These are phyloP conservation scores for Eucalyptus microcorys DNA, from an alignment of 345 rosid species.

Conservation along the genomic window DNA sequence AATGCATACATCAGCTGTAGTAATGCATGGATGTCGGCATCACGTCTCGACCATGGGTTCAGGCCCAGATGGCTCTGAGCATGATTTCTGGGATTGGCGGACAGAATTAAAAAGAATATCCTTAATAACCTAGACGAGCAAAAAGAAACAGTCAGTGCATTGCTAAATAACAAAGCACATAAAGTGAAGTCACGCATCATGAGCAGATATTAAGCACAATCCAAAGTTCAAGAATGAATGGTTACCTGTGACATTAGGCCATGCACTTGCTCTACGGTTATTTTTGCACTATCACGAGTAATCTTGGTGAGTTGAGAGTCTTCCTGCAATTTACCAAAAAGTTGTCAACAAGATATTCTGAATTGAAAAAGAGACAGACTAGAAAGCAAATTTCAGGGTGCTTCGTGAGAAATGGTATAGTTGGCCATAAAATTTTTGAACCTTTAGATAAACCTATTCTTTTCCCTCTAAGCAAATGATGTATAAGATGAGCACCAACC, in stretches of 20 bases:
- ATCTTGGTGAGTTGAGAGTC: constrained; percentile 97
- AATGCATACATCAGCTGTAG: background rate
- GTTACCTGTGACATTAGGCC: constrained; percentile 98
- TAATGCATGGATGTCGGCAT: background rate
- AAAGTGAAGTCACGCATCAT: background rate
- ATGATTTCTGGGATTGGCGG: constrained; percentile 41
- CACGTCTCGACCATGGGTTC: constrained; percentile 96
- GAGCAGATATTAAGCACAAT: background rate
- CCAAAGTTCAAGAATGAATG: background rate
- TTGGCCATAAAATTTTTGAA: background rate
- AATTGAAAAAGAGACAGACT: background rate
- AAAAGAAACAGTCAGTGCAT: background rate
- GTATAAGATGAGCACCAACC: background rate
- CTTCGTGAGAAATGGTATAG: background rate
- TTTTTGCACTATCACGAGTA: constrained; percentile 93
- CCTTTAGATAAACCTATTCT: background rate
- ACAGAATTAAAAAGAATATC: constrained; percentile 89
- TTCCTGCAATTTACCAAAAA: constrained; percentile 40
- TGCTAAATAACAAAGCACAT: background rate
- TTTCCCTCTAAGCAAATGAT: background rate
- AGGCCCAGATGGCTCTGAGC: constrained; percentile 48
- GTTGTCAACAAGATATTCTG: background rate
- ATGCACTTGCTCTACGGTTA: constrained; percentile 95
- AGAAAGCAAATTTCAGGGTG: background rate
- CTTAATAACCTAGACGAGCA: constrained; percentile 62